Conservation (phyloP, 257 asterid genomes). For the Ligustrum vulgare region DNA sequence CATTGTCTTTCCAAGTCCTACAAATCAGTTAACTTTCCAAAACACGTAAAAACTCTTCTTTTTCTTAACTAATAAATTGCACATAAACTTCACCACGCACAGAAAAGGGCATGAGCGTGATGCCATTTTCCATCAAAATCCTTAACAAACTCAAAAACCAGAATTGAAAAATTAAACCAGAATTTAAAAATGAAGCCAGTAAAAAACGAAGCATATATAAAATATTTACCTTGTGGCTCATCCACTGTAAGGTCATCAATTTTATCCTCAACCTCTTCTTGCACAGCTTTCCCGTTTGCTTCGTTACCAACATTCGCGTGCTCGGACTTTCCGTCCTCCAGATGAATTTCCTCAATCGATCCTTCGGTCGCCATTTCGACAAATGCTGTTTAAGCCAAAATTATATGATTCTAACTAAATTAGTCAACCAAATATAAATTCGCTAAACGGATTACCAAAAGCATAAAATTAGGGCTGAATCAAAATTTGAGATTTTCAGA, state of each 20-base stretch:
- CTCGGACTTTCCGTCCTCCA: constrained; percentile 42
- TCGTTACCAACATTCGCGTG: constrained; percentile 27
- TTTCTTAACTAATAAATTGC: background rate
- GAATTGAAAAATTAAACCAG: background rate
- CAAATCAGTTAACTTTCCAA: background rate
- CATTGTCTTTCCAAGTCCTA: background rate
- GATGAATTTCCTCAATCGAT: background rate
- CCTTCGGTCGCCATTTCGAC: background rate
- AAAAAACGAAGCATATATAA: background rate
- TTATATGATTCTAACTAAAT: background rate
- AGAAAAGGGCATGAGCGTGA: background rate
- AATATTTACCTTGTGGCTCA: constrained; percentile 56
- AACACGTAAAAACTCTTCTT: background rate
- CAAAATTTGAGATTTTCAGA: background rate
- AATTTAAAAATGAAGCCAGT: no score
- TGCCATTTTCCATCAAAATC: background rate
- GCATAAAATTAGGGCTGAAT: background rate
- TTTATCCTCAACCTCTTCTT: constrained; percentile 53
- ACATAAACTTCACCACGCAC: background rate
- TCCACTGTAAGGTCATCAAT: constrained; percentile 49
- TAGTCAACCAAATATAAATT: background rate
- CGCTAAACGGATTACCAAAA: background rate
- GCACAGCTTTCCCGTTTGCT: constrained; percentile 32
- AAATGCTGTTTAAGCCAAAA: background rate
- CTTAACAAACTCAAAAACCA: background rate